Percentiles rank a stretch among this genome's conserved stretches.
Conservation (phyloP, 306 rosid species). For the Vigna nakashimae region DNA sequence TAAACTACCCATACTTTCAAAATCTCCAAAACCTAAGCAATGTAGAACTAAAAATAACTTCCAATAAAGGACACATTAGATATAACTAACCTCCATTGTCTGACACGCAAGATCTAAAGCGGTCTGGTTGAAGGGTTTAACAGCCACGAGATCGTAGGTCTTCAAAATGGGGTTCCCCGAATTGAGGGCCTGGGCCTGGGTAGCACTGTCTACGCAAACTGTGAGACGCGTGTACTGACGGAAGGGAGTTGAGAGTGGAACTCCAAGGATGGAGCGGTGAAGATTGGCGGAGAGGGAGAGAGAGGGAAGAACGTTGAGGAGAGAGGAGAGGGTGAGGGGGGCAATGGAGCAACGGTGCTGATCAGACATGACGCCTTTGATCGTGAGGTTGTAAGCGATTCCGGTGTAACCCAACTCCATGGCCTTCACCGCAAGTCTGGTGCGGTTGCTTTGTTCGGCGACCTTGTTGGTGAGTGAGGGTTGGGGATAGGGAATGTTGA, state of each 20-base stretch:
- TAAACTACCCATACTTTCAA: neutral
- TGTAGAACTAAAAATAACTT: neutral
- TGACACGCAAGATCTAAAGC: conserved; percentile 78
- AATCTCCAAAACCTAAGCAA: neutral
- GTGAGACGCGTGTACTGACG: conserved; percentile 93
- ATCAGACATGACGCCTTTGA: conserved; percentile 90
- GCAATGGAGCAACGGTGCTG: conserved; percentile 77
- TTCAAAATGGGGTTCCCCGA: conserved; percentile 82
- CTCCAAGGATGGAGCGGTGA: conserved; percentile 74
- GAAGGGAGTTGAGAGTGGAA: conserved; percentile 70
- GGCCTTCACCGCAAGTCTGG: conserved; percentile 65
- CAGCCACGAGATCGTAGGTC: conserved; percentile 82
- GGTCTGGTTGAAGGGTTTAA: conserved; percentile 67
- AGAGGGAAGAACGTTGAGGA: conserved; percentile 70
- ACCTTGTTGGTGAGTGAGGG: conserved; percentile 49
- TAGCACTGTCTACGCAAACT: conserved; percentile 53
- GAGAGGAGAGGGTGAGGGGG: conserved; percentile 65
- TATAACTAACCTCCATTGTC: conserved; percentile 68
- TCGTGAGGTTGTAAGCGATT: conserved; percentile 81
- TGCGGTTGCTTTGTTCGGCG: conserved; percentile 53
- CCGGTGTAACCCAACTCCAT: conserved; percentile 92
- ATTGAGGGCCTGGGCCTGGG: conserved; percentile 67
- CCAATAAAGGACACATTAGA: neutral
- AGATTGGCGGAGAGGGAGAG: conserved; percentile 68
- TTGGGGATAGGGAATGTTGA: conserved; percentile 66